These are phyloP conservation scores for Mitragyna speciosa DNA, from an alignment of 257 asterid genomes.

Conservation along the genomic window DNA sequence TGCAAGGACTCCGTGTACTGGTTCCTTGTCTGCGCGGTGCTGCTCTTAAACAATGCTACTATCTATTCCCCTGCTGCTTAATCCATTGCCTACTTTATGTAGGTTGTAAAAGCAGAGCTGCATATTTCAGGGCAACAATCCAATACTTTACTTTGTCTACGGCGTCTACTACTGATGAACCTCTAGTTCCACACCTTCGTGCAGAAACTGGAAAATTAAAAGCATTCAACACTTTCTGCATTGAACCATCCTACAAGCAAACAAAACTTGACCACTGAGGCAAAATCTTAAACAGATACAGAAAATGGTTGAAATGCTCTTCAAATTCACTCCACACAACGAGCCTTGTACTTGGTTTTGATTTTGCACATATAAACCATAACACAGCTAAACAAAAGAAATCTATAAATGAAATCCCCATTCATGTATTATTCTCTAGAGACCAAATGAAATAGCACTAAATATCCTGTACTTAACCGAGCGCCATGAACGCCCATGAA, in stretches of 20 bases:
- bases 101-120: no score
- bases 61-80: no score
- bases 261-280: not conserved
- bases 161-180: no score
- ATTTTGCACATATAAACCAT: not conserved
- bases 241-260: not conserved
- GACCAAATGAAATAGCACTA: not conserved
- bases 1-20: no score
- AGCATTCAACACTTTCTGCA: not conserved
- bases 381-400: conserved; percentile 6
- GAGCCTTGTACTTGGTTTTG: not conserved
- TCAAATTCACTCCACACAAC: not conserved
- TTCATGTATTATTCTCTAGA: not conserved
- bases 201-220: no score
- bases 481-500: not conserved
- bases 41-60: no score
- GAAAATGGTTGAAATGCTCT: not conserved
- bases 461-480: not conserved
- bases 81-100: no score
- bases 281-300: not conserved
- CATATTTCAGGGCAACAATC: no score
- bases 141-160: no score
- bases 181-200: no score
- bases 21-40: no score
- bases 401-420: not conserved